These are phyloP conservation scores for Tulasnella sp. DNA, from an alignment of 768 basidiomycete genomes.

Conservation along the genomic window DNA sequence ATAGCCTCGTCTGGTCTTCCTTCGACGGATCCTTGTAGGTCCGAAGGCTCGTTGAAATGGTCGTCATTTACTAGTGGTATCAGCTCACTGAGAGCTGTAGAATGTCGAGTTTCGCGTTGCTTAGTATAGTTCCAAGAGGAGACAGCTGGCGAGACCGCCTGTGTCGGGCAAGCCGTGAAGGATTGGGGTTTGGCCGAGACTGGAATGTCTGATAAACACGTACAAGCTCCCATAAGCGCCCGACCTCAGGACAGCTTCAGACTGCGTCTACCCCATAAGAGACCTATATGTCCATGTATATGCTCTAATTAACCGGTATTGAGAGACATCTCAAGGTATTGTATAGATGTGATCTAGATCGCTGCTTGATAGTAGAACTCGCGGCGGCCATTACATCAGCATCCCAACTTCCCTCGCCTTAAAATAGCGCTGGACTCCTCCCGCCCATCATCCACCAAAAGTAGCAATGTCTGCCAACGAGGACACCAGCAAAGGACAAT, in stretches of 20 bases:
- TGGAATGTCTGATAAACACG: slow-evolving; percentile 12
- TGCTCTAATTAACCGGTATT: too few relatives aligned
- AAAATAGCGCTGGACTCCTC: not conserved
- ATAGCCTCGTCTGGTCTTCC: slow-evolving; percentile 80
- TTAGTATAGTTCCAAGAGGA: not conserved
- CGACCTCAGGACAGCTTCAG: not conserved
- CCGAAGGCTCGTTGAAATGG: slow-evolving; percentile 62
- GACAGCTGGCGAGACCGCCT: not conserved
- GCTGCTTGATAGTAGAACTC: not conserved
- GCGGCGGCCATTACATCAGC: not conserved
- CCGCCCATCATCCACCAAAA: not conserved
- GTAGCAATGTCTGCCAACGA: not conserved
- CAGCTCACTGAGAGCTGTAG: not conserved
- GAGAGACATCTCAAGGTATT: not conserved
- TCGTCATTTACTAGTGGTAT: slow-evolving; percentile 5
- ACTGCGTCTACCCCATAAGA: not conserved
- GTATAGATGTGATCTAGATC: not conserved
- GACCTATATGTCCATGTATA: not conserved
- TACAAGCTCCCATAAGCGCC: not conserved
- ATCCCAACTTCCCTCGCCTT: slow-evolving; percentile 2
- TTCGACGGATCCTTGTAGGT: slow-evolving; percentile 92
- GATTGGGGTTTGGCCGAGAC: slow-evolving; percentile 9
- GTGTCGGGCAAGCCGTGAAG: not conserved
- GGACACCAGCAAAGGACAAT: not conserved
- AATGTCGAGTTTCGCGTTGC: not conserved